Conservation (phyloP, 2,329 filamentous ascomycete species). For the Curvularia verruculosa region DNA sequence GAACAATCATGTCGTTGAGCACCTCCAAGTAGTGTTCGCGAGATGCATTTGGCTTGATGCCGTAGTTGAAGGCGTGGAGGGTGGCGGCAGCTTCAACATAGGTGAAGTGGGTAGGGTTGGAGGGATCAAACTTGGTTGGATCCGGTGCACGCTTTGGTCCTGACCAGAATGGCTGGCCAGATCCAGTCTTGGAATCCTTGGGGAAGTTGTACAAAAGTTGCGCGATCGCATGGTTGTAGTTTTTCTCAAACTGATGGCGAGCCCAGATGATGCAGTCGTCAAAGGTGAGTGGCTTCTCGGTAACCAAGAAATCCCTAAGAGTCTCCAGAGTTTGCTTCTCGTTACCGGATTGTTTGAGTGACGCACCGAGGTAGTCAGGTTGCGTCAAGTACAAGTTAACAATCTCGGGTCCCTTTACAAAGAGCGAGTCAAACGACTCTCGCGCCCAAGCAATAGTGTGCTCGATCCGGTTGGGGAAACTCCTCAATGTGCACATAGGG, state of each 20-base stretch:
- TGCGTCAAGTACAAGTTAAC: slow-evolving; percentile 94
- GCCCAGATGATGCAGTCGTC: slow-evolving; percentile 98
- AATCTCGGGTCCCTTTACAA: slow-evolving; percentile 90
- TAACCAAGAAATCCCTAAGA: slow-evolving; percentile 86
- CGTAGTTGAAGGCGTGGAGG: slow-evolving; percentile 96
- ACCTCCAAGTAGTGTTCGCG: slow-evolving; percentile 78
- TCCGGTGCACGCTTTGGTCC: slow-evolving; percentile 96
- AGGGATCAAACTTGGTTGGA: slow-evolving; percentile 83
- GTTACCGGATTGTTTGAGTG: slow-evolving; percentile 90
- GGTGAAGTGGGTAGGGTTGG: slow-evolving; percentile 83
- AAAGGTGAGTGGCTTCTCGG: slow-evolving; percentile 87
- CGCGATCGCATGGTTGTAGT: slow-evolving; percentile 96
- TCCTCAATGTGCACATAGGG: slow-evolving; percentile 96
- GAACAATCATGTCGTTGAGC: slow-evolving; percentile 90
- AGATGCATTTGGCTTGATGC: slow-evolving; percentile 82
- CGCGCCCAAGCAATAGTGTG: slow-evolving; percentile 98
- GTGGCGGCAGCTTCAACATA: slow-evolving; percentile 90
- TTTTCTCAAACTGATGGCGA: slow-evolving; percentile 89
- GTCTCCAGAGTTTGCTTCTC: slow-evolving; percentile 93
- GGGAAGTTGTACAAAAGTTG: slow-evolving; percentile 97
- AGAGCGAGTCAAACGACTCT: slow-evolving; percentile 92
- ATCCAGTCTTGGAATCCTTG: slow-evolving; percentile 87
- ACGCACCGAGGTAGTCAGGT: slow-evolving; percentile 84
- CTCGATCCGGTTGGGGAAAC: slow-evolving; percentile 98
- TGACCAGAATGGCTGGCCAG: slow-evolving; percentile 94